Percentiles rank a stretch among this genome's conserved stretches.
phyloP scores from a whole-genome alignment of 1,284 basidiomycete species.

The Porodaedalea pini region DNA sequence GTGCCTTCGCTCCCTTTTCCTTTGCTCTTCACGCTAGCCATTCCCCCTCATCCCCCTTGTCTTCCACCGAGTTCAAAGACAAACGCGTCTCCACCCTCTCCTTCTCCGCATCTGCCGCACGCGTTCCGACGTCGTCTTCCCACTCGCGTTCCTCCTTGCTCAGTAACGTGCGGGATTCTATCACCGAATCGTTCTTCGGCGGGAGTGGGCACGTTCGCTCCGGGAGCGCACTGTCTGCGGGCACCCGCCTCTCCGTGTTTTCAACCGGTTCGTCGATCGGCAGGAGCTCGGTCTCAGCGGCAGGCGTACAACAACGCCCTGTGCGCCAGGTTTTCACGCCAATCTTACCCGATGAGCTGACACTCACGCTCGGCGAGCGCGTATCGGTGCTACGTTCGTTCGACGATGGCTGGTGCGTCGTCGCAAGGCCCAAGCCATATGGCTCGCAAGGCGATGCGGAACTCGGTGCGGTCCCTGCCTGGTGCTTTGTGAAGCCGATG shows the following conservation, averaged over 20 bases:
- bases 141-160: conserved; percentile 27
- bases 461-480: conserved; percentile 66
- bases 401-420: conserved; percentile 75
- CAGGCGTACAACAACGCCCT: conserved; percentile 43
- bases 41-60: conserved; percentile 22
- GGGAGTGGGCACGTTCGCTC: conserved; percentile 15
- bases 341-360: conserved; percentile 66
- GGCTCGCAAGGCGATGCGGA: conserved; percentile 42
- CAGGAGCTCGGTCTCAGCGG: conserved; percentile 32
- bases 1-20: conserved; percentile 44
- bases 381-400: conserved; percentile 58
- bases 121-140: conserved; percentile 2
- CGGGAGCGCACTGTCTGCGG: conserved; percentile 9
- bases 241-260: conserved; percentile 29
- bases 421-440: conserved; percentile 45
- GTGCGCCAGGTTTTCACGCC: conserved; percentile 62
- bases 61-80: conserved; percentile 3
- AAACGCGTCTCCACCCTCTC: conserved; percentile 25
- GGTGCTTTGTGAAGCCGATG: conserved; percentile 64
- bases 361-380: conserved; percentile 52
- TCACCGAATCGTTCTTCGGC: conserved; percentile 26
- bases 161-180: conserved; percentile 34
- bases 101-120: conserved; percentile 17
- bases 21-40: conserved; percentile 34
- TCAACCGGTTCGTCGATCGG: conserved; percentile 35